These are phyloP conservation scores for Magnaporthiopsis incrustans DNA, from an alignment of 2,329 filamentous ascomycete genomes.

Conservation along the genomic window DNA sequence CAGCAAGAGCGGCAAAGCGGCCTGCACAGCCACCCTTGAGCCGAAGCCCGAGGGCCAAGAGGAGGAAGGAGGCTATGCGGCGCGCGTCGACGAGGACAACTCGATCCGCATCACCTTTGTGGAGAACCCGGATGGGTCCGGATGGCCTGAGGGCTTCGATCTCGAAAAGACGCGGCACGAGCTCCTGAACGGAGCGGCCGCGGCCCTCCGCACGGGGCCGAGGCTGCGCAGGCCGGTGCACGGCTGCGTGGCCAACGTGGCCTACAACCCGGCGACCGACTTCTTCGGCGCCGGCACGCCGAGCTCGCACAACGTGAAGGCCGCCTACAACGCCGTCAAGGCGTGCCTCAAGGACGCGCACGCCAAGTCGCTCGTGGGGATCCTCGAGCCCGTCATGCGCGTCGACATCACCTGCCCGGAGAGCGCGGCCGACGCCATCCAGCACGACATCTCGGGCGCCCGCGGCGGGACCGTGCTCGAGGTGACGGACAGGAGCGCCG, in stretches of 20 bases:
- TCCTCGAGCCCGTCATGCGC: constrained; percentile 93
- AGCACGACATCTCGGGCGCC: constrained; percentile 70
- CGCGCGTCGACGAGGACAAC: constrained; percentile 60
- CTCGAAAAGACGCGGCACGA: constrained; percentile 44
- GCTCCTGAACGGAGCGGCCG: constrained; percentile 71
- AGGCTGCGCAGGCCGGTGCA: constrained; percentile 74
- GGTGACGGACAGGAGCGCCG: constrained; percentile 46
- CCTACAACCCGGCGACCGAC: constrained; percentile 56
- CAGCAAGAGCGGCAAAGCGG: constrained; percentile 70
- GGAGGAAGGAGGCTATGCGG: constrained; percentile 8
- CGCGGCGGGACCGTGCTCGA: constrained; percentile 71
- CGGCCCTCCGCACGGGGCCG: constrained; percentile 79
- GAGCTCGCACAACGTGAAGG: constrained; percentile 59
- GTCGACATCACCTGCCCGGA: constrained; percentile 83
- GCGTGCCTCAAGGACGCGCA: constrained; percentile 58
- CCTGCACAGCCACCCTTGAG: constrained; percentile 61
- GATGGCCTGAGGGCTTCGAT: constrained; percentile 36
- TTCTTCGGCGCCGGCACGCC: constrained; percentile 58
- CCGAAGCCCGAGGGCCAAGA: constrained; percentile 33
- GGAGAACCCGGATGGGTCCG: constrained; percentile 38
- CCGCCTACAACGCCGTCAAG: constrained; percentile 55
- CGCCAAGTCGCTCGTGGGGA: constrained; percentile 39
- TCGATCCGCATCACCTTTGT: constrained; percentile 45
- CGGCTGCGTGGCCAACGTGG: constrained; percentile 62
- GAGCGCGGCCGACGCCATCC: constrained; percentile 67